These are phyloP conservation scores for Eremochloa ophiuroides DNA, from an alignment of 176 grass and related monocot species.

Conservation along the genomic window DNA sequence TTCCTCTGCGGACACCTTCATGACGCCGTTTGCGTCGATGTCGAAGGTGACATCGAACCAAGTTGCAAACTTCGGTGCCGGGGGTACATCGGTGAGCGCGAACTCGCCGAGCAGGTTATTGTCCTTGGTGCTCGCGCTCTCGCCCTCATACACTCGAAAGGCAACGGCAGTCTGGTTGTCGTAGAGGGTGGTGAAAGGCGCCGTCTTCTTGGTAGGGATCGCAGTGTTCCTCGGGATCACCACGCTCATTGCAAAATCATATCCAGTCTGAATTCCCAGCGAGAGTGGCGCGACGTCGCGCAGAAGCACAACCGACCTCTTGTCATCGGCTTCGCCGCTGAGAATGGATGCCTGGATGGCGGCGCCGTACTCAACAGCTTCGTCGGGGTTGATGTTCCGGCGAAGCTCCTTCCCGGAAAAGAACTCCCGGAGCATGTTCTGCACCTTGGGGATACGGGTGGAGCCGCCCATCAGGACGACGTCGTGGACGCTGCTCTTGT, in stretches of 20 bases:
- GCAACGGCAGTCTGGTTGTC: constrained; percentile 29
- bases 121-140: constrained; percentile 20
- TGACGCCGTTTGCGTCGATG: constrained; percentile 25
- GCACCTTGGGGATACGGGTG: constrained; percentile 47
- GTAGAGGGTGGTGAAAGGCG: neutral
- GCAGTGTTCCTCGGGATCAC: constrained; percentile 39
- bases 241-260: too few species aligned
- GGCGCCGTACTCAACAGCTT: constrained; percentile 47
- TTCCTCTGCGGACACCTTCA: too few species aligned
- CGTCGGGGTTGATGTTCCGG: constrained; percentile 47
- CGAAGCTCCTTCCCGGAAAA: constrained; percentile 46
- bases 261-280: too few species aligned
- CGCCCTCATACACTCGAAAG: constrained; percentile 48
- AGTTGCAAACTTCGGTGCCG: too few species aligned
- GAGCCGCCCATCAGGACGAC: constrained; percentile 53
- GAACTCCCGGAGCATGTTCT: constrained; percentile 24
- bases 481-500: constrained; percentile 39
- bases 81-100: too few species aligned
- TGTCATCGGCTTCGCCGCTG: neutral
- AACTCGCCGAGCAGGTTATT: constrained; percentile 54
- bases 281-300: constrained; percentile 40
- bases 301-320: too few species aligned
- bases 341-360: constrained; percentile 44
- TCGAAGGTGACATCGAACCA: too few species aligned
- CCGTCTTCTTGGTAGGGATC: constrained; percentile 34